Base-by-base conservation (phyloP, 2,329 filamentous ascomycete genomes). In the Fusarium burgessii region DNA sequence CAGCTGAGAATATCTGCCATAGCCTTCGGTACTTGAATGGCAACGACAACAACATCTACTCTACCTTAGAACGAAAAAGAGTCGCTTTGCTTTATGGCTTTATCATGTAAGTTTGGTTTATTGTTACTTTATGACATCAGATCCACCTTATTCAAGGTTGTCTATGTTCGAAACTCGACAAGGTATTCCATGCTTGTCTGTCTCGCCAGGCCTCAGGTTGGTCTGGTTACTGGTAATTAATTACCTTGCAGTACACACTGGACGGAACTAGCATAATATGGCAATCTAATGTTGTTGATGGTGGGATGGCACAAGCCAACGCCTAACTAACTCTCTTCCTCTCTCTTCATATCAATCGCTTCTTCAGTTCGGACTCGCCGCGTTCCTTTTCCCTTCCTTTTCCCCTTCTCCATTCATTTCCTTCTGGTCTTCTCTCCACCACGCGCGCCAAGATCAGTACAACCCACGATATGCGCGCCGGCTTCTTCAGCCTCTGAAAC, bases 281-380 rank as follows among this genome's bases (percentile, higher is more conserved):
- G 70, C 70, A 72, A 72, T 73, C 54, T 70, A 73, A 73, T 51
- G 50, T 59, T 68, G 62, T 58, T 63, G 62, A 66, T 71, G 60
- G 60, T 63, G 61, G 42, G 42, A 64, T 69, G 72, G 69, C 50
- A 70, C 54, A 69, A 72, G 65, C 69, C 61, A 72, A 63, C 61
- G 66, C 55, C 36, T 43, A 45, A 14, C 15, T 11, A 23, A 29
- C 29, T 29, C 29, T 29, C 29, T 29, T 29, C 29, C 29, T 29
- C 29, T 29, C 42, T 41, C 55, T 62, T 55, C 36, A 61, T 40
- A 50, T 58, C 52, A 49, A 61, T 58, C 41, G 64, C 29, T 55
- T 63, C 46, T 59, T 27, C 43, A 58, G 46, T 46, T 72, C 66
- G 59, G 69, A 43, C 46, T 66, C 45, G 56, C 66, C 68, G 60